Conservation (phyloP, 2,329 filamentous ascomycete genomes). For the Orbilia blumenaviensis region DNA sequence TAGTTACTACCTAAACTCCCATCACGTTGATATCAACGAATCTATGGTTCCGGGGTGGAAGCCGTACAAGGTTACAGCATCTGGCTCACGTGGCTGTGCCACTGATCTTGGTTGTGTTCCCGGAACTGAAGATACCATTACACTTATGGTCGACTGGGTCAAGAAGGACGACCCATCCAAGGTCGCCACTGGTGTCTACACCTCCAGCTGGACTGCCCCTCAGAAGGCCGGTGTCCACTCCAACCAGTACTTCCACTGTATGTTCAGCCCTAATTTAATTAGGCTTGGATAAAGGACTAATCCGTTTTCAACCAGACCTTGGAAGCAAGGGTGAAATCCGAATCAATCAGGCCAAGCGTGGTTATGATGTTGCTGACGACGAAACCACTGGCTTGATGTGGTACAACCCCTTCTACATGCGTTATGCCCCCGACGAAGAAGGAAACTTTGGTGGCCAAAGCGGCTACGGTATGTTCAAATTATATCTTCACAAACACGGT, state of each 20-base stretch:
- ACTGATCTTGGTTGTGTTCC: conserved; percentile 79
- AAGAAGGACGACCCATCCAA: conserved; percentile 74
- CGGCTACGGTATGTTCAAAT: conserved; percentile 70
- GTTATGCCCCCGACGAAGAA: conserved; percentile 91
- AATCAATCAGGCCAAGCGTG: conserved; percentile 90
- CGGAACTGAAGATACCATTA: conserved; percentile 91
- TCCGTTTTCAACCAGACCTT: conserved; percentile 67
- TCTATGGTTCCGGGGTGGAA: conserved; percentile 86
- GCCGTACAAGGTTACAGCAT: conserved; percentile 80
- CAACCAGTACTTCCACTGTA: conserved; percentile 93
- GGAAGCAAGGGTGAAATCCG: conserved; percentile 83
- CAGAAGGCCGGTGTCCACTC: conserved; percentile 93
- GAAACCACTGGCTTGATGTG: conserved; percentile 72
- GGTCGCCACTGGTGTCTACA: conserved; percentile 87
- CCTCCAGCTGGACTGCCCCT: conserved; percentile 92
- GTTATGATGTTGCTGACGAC: conserved; percentile 94
- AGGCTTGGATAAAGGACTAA: background rate
- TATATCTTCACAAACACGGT: background rate
- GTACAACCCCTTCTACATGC: conserved; percentile 97
- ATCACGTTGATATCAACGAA: conserved; percentile 92
- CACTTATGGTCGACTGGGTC: conserved; percentile 86
- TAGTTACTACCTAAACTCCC: conserved; percentile 93
- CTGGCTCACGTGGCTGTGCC: conserved; percentile 80
- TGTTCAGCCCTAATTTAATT: conserved; percentile 39
- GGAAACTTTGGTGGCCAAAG: conserved; percentile 92